Conservation (phyloP, 2,329 filamentous ascomycete species). For the Aspergillus ibericus region DNA sequence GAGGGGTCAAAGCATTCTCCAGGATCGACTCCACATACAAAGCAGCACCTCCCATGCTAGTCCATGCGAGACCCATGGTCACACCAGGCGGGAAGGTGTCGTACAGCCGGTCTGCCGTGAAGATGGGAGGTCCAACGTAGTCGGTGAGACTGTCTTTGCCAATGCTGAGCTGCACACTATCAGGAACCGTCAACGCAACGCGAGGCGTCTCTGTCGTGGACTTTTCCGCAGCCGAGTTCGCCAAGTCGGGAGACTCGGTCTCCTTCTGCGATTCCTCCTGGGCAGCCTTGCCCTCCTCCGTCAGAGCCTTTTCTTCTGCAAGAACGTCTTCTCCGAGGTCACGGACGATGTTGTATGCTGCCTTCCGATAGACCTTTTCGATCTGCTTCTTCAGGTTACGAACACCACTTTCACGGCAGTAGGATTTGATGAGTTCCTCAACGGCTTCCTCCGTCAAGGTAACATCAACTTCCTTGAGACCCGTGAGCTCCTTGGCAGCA, state of each 20-base stretch:
- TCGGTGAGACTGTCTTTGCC: slow-evolving; percentile 89
- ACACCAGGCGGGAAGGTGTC: slow-evolving; percentile 91
- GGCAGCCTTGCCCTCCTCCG: slow-evolving; percentile 79
- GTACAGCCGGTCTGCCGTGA: slow-evolving; percentile 93
- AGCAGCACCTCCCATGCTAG: slow-evolving; percentile 91
- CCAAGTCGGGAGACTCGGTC: slow-evolving; percentile 64
- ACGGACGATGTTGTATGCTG: slow-evolving; percentile 93
- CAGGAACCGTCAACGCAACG: slow-evolving; percentile 77
- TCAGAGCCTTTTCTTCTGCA: slow-evolving; percentile 77
- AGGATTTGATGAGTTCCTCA: slow-evolving; percentile 95
- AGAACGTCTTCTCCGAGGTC: slow-evolving; percentile 84
- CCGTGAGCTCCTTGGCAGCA: slow-evolving; percentile 89
- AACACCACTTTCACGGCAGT: slow-evolving; percentile 95
- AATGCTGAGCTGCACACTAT: slow-evolving; percentile 81
- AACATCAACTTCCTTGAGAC: slow-evolving; percentile 88
- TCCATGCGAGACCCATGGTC: slow-evolving; percentile 98
- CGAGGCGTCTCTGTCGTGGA: slow-evolving; percentile 61
- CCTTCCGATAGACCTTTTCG: slow-evolving; percentile 97
- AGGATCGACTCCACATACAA: slow-evolving; percentile 97
- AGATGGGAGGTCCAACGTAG: slow-evolving; percentile 93
- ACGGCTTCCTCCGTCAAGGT: slow-evolving; percentile 82
- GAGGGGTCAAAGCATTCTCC: slow-evolving; percentile 73
- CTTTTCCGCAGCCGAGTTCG: slow-evolving; percentile 57
- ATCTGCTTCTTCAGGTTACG: slow-evolving; percentile 99
- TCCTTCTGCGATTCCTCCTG: slow-evolving; percentile 56